Evolutionary conservation across 73 alveolate genomes (phyloP), one percentile per base, ranked within the genome.

Genomic region (Paramecium octaurelia): DNA sequence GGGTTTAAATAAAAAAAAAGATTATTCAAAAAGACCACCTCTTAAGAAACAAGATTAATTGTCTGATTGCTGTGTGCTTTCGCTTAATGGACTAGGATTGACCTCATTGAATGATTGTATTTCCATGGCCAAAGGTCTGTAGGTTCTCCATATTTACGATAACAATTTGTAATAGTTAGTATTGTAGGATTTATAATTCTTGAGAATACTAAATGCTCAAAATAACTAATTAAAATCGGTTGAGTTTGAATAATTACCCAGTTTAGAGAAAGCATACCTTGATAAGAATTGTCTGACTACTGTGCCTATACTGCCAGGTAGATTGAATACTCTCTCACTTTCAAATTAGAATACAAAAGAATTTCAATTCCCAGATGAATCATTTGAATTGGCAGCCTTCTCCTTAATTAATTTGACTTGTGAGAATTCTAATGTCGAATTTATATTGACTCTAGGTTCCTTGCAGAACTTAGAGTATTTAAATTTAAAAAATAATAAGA

Each of bases 1-100:
- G 12, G 91, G 91, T 11, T 35, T 80, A 29, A 75, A 75, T 80
- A 43, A 80, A 48, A 40, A 40, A 40, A 80, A 46, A 80, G 91
- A 80, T 44, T 42, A 80, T 80, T 80, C 91, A 80, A 80, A 80
- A 80, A 80, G 16, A 18, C 87, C 87, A 4, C 87, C 87, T 9
- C 40, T 36, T 34, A 40, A 34, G 18, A 46, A 34, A 21, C 6
- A 80, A 43, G 91, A 80, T 10, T 20, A 80, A 44, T 44, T 80
- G 48, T 40, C 48, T 40, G 48, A 40, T 40, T 40, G 48, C 10
- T 40, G 48, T 40, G 91, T 80, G 35, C 91, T 80, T 44, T 80
- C 91, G 44, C 48, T 80, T 8, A 80, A 80, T 80, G 91, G 91
- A 0, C 6, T 80, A 11, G 48, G 91, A 43, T 80, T 80, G 24